Evolutionary conservation across 1,139 yeast genomes (phyloP), one percentile per base, ranked within the genome.

Genomic region (Pichia norvegensis): DNA sequence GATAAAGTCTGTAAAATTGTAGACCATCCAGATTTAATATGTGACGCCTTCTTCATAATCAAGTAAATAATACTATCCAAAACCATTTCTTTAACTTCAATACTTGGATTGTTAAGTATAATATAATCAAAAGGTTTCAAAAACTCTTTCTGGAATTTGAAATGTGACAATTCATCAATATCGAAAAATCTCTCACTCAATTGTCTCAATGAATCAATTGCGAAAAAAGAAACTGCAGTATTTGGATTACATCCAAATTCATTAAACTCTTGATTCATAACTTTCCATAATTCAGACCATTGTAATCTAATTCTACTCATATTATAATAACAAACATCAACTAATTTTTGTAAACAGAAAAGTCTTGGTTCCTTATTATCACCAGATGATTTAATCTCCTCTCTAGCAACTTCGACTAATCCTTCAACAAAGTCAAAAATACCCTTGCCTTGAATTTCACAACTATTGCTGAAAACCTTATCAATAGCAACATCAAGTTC

Each of bases 281-380:
- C 83, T 8, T 84, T 76, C 99, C 99, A 94, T 49, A 94, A 71
- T 48, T 87, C 95, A 9, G 95, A 79, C 97, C 98, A 94, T 67
- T 94, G 97, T 53, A 94, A 81, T 62, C 96, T 80, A 57, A 94
- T 88, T 70, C 98, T 85, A 47, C 80, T 81, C 97, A 94, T 92
- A 63, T 94, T 94, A 68, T 94, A 94, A 64, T 92, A 92, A 65
- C 97, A 90, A 41, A 94, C 95, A 64, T 94, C 98, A 43, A 94
- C 95, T 72, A 94, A 85, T 61, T 94, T 94, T 59, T 88, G 97
- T 52, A 94, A 68, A 0, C 97, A 85, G 60, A 87, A 94, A 66
- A 88, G 83, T 61, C 98, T 74, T 27, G 98, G 98, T 51, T 86
- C 80, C 11, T 74, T 70, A 43, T 90, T 81, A 59, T 78, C 79